A percentile compares a stretch with the other conserved stretches of the same genome.
Evolutionary conservation across 2,329 filamentous ascomycete genomes (phyloP).

Genomic region (Colletotrichum orbiculare): DNA sequence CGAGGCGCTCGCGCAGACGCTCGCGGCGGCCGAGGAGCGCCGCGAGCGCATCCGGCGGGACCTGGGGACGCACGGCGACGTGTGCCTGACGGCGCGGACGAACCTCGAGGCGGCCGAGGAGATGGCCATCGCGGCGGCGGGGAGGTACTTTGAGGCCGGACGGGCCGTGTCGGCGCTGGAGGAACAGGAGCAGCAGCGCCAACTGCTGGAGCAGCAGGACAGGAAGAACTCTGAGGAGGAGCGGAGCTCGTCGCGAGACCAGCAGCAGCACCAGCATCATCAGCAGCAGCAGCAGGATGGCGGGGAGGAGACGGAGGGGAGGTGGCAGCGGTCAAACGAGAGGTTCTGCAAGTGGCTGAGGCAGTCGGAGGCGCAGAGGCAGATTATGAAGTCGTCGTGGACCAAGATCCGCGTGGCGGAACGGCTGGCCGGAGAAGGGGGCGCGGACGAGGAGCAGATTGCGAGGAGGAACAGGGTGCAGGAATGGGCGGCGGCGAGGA

Average conservation of each 20-base stretch:
- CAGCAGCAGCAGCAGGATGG: not conserved
- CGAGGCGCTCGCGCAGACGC: constrained; percentile 6
- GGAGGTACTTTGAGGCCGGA: constrained; percentile 26
- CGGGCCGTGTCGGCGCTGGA: constrained; percentile 21
- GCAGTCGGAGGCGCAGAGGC: constrained; percentile 31
- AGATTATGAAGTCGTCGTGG: constrained; percentile 36
- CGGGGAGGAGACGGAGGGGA: not conserved
- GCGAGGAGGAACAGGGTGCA: constrained; percentile 19
- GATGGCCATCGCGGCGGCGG: constrained; percentile 33
- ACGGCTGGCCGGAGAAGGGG: constrained; percentile 14
- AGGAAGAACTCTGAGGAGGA: not conserved
- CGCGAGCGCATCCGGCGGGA: constrained; percentile 24
- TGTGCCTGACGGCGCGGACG: constrained; percentile 22
- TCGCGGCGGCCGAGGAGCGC: constrained; percentile 26
- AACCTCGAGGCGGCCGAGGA: constrained; percentile 32
- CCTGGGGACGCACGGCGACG: constrained; percentile 25
- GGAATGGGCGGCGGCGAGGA: constrained; percentile 27
- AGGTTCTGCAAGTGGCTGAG: constrained; percentile 32
- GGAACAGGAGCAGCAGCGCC: constrained; percentile 14
- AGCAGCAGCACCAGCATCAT: not conserved
- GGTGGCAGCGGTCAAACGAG: constrained; percentile 32
- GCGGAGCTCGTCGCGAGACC: constrained; percentile 3
- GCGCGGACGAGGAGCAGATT: constrained; percentile 20
- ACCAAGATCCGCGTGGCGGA: constrained; percentile 32
- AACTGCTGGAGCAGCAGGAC: constrained; percentile 19